Conservation (phyloP, 2,329 filamentous ascomycete species). For the Scedosporium minutisporum region DNA sequence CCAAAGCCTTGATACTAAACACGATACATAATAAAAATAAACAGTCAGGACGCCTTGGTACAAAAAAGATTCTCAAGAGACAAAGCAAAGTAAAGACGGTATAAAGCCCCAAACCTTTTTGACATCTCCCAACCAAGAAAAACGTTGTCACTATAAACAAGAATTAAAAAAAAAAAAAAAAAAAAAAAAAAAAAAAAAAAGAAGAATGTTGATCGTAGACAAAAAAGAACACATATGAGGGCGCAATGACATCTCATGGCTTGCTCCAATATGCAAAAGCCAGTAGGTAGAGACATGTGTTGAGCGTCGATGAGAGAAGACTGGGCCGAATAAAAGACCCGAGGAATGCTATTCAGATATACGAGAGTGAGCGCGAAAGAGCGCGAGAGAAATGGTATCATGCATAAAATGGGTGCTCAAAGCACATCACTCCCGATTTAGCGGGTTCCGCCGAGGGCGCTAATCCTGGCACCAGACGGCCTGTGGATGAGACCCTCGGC, state of each 20-base stretch:
- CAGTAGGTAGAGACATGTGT: neutral
- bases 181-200: neutral
- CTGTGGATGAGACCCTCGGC: constrained; percentile 48
- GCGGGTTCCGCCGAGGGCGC: constrained; percentile 47
- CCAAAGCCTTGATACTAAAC: neutral
- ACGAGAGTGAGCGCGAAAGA: neutral
- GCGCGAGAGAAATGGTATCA: constrained; percentile 8
- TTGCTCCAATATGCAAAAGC: neutral
- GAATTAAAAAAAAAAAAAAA: neutral
- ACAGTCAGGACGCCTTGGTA: neutral
- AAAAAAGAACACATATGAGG: neutral
- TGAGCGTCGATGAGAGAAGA: constrained; percentile 3
- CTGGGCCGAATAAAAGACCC: constrained; percentile 5
- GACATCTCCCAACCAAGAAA: constrained; percentile 7
- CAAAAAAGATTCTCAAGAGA: neutral
- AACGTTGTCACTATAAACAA: neutral
- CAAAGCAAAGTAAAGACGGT: constrained; percentile 6
- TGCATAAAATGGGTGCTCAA: neutral
- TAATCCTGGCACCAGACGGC: constrained; percentile 54
- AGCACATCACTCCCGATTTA: constrained; percentile 16
- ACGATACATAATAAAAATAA: neutral
- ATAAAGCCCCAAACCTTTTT: constrained; percentile 9
- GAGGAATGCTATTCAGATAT: constrained; percentile 3
- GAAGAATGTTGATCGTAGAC: neutral
- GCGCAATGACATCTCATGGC: neutral